Conservation (phyloP, 805 yeast species). For the Pichia californica region DNA sequence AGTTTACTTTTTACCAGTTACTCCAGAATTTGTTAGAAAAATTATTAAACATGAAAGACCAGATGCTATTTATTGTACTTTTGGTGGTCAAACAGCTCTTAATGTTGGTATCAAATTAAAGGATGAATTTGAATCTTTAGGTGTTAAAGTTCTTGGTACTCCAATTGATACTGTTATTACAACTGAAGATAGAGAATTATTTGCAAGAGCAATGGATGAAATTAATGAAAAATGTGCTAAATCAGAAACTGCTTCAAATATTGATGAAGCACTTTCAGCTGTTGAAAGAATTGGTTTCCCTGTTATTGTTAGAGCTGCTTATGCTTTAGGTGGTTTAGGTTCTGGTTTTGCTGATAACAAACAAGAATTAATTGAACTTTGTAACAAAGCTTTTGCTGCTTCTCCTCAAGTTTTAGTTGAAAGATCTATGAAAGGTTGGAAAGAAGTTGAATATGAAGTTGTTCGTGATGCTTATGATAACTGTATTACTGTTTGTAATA, state of each 20-base stretch:
- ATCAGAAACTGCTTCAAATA: constrained; percentile 75
- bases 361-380: constrained; percentile 71
- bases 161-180: constrained; percentile 94
- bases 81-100: constrained; percentile 98
- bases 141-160: constrained; percentile 94
- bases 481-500: constrained; percentile 98
- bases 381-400: constrained; percentile 88
- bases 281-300: constrained; percentile 89
- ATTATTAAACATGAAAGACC: constrained; percentile 94
- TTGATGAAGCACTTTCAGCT: constrained; percentile 79
- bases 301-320: constrained; percentile 95
- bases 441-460: constrained; percentile 97
- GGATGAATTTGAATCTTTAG: constrained; percentile 87
- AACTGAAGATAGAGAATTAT: constrained; percentile 96
- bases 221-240: constrained; percentile 94
- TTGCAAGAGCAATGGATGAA: constrained; percentile 91
- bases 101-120: constrained; percentile 93
- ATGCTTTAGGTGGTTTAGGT: constrained; percentile 95
- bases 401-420: constrained; percentile 96
- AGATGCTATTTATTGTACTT: constrained; percentile 93
- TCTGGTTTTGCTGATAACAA: constrained; percentile 95
- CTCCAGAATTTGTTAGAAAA: constrained; percentile 91
- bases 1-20: constrained; percentile 97
- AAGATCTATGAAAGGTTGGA: constrained; percentile 98
- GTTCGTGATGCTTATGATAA: constrained; percentile 96